These are phyloP conservation scores for Globisporangium mamillatum DNA, from an alignment of 352 stramenopile species.

Conservation along the genomic window DNA sequence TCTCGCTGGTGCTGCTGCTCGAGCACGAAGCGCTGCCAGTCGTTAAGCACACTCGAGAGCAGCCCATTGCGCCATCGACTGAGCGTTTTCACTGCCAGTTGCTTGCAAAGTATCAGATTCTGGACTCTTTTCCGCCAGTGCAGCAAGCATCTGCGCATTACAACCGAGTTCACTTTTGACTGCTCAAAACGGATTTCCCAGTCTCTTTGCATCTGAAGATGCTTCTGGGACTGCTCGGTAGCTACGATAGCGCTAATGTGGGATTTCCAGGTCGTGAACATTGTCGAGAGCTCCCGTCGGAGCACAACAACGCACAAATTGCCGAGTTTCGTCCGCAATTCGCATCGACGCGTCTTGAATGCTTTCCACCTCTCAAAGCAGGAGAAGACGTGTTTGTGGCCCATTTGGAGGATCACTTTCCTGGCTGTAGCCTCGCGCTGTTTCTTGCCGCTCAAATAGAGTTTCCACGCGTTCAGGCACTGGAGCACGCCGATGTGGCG, in stretches of 20 bases:
- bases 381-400: slow-evolving; percentile 22
- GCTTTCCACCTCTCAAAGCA: slow-evolving; percentile 21
- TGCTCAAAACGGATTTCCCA: slow-evolving; percentile 27
- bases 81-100: slow-evolving; percentile 21
- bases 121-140: slow-evolving; percentile 23
- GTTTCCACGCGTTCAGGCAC: slow-evolving; percentile 60
- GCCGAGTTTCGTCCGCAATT: neutral
- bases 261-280: slow-evolving; percentile 19
- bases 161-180: slow-evolving; percentile 21
- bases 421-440: slow-evolving; percentile 23
- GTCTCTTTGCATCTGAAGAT: slow-evolving; percentile 22
- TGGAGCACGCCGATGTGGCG: slow-evolving; percentile 30
- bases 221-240: slow-evolving; percentile 14
- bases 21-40: slow-evolving; percentile 24
- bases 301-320: neutral
- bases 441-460: slow-evolving; percentile 12
- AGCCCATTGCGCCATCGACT: slow-evolving; percentile 23
- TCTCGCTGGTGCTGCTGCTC: slow-evolving; percentile 23
- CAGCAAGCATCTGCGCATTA: slow-evolving; percentile 24
- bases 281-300: neutral
- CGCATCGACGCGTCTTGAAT: slow-evolving; percentile 3
- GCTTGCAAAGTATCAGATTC: neutral
- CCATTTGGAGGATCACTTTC: slow-evolving; percentile 32
- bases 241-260: slow-evolving; percentile 12
- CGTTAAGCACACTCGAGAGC: slow-evolving; percentile 17